Evolutionary conservation across 2,329 filamentous ascomycete species (phyloP).

Genomic region (Zymoseptoria crescenta): DNA sequence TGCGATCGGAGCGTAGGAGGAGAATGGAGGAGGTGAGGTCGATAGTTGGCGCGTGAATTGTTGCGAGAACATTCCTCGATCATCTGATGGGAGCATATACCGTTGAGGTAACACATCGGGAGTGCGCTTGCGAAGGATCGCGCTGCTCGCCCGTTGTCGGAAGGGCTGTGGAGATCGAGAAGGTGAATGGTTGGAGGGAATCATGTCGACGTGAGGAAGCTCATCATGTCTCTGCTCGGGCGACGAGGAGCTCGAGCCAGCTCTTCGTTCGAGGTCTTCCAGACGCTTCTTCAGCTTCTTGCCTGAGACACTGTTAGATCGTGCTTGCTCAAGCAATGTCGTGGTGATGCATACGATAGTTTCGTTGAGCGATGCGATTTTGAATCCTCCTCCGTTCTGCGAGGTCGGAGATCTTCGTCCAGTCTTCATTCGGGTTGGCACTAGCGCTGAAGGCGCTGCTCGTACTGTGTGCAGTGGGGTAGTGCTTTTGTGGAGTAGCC

Average conservation of each 20-base stretch:
- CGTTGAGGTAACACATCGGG: conserved; percentile 24
- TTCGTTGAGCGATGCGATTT: conserved; percentile 94
- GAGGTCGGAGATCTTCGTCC: conserved; percentile 97
- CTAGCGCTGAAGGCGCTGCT: conserved; percentile 93
- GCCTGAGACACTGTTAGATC: conserved; percentile 44
- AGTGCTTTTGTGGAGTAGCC: conserved; percentile 47
- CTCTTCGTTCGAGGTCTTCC: conserved; percentile 74
- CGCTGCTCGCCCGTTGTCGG: conserved; percentile 23
- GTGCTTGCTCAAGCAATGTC: background rate
- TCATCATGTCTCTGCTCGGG: conserved; percentile 52
- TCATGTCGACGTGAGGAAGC: conserved; percentile 33
- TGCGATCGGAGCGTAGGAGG: conserved; percentile 56
- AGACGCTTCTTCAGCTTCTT: conserved; percentile 89
- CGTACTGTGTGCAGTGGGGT: conserved; percentile 65
- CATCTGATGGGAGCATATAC: conserved; percentile 41
- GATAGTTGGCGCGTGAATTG: conserved; percentile 63
- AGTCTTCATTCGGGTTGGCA: conserved; percentile 93
- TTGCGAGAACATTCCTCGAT: conserved; percentile 56
- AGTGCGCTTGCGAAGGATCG: conserved; percentile 16
- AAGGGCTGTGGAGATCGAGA: conserved; percentile 5
- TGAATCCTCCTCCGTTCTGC: conserved; percentile 90
- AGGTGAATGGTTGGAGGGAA: conserved; percentile 2
- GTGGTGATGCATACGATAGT: conserved; percentile 65
- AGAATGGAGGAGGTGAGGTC: conserved; percentile 62
- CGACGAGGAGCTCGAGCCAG: conserved; percentile 54